Conservation (phyloP, 345 rosid genomes). For the Ceriops decandra region DNA sequence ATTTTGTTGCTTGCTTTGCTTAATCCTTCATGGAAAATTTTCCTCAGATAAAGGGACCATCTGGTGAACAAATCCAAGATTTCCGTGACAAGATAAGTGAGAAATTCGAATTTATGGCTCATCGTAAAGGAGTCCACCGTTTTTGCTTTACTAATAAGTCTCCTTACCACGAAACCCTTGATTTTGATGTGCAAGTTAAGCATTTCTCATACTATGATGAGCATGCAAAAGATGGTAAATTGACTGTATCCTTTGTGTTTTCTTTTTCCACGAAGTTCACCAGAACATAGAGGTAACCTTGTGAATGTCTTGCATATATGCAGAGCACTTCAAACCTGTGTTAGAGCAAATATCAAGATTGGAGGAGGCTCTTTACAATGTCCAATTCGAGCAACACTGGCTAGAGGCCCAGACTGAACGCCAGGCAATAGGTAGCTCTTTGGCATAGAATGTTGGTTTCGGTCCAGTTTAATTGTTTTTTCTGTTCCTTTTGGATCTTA, state of each 20-base stretch:
- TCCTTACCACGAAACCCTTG: slow-evolving; percentile 65
- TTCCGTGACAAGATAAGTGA: slow-evolving; percentile 59
- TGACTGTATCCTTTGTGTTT: neutral
- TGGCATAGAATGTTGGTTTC: neutral
- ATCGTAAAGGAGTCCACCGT: slow-evolving; percentile 54
- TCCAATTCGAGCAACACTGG: slow-evolving; percentile 79
- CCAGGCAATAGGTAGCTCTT: slow-evolving; percentile 51
- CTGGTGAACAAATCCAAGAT: slow-evolving; percentile 54
- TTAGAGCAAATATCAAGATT: slow-evolving; percentile 56
- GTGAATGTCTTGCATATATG: slow-evolving; percentile 6
- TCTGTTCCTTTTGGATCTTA: neutral
- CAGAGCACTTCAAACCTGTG: slow-evolving; percentile 71
- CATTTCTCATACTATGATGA: slow-evolving; percentile 57
- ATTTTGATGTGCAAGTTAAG: slow-evolving; percentile 65
- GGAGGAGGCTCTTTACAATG: slow-evolving; percentile 66
- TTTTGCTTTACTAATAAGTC: slow-evolving; percentile 74
- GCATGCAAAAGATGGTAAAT: slow-evolving; percentile 71
- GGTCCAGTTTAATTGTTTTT: neutral
- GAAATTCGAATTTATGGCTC: slow-evolving; percentile 58
- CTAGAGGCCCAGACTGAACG: slow-evolving; percentile 79
- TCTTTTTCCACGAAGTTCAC: neutral
- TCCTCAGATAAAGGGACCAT: slow-evolving; percentile 62
- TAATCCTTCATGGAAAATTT: neutral
- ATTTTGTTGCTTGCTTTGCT: neutral
- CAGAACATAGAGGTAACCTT: neutral